Evolutionary conservation across 345 rosid species (phyloP).

Genomic region (Boechera divaricarpa): DNA sequence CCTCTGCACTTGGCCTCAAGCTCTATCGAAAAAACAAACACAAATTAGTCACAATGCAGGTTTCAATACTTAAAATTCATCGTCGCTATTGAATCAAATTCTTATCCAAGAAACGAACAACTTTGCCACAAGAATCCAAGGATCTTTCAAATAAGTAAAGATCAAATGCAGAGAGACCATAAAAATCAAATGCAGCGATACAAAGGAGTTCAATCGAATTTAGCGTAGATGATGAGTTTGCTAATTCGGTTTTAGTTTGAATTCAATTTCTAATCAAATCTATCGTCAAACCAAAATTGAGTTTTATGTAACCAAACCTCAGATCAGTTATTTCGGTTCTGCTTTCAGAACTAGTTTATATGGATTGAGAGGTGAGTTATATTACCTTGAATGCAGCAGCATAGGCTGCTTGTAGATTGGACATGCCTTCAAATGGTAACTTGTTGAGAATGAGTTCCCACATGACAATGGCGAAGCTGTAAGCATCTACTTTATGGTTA

Average conservation of each 20-base stretch:
- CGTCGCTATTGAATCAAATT: not conserved
- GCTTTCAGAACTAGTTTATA: not conserved
- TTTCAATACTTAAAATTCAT: not conserved
- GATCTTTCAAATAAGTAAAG: not conserved
- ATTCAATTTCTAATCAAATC: too few relatives aligned
- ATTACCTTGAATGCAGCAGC: constrained; percentile 98
- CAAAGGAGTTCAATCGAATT: not conserved
- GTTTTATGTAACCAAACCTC: not conserved
- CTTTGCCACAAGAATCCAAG: not conserved
- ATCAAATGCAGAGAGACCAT: constrained; percentile 5
- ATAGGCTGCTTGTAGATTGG: constrained; percentile 98
- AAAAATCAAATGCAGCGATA: too few relatives aligned
- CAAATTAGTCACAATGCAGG: not conserved
- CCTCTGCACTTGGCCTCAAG: constrained; percentile 83
- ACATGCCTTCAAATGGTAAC: constrained; percentile 99
- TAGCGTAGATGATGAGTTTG: too few relatives aligned
- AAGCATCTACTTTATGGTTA: constrained; percentile 93
- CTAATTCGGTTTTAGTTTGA: too few relatives aligned
- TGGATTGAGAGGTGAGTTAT: not conserved
- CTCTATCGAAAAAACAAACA: constrained; percentile 51
- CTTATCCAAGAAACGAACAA: not conserved
- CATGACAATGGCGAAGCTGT: constrained; percentile 96
- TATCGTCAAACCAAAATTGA: not conserved
- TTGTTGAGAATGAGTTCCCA: constrained; percentile 98
- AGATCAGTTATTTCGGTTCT: not conserved